These are phyloP conservation scores for Calonectria multiphialidica DNA, from an alignment of 2,329 filamentous ascomycete genomes.

Conservation along the genomic window DNA sequence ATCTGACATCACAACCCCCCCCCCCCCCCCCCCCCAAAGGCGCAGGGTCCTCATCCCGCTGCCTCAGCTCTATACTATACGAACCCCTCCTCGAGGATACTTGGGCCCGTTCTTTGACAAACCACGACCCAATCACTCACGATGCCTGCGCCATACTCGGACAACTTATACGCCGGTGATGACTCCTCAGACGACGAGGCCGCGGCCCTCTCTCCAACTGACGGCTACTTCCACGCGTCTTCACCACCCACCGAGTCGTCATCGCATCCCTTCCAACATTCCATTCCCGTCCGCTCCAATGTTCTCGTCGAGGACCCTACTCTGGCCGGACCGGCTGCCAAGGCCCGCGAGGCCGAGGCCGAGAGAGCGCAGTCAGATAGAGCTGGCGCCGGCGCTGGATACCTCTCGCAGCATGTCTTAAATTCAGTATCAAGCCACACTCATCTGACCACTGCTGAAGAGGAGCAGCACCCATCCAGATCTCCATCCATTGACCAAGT, in stretches of 20 bases:
- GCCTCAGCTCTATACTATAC: conserved; percentile 24
- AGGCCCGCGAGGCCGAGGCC: conserved; percentile 58
- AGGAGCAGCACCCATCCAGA: conserved; percentile 19
- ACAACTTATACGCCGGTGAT: conserved; percentile 59
- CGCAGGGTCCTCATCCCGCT: neutral
- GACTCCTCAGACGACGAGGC: conserved; percentile 51
- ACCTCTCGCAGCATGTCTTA: neutral
- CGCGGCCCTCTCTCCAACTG: conserved; percentile 61
- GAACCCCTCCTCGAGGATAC: neutral
- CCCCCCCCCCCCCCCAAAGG: too few relatives aligned
- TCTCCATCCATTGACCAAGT: neutral
- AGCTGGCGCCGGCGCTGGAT: neutral
- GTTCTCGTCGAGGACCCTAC: conserved; percentile 63
- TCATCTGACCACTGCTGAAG: conserved; percentile 40
- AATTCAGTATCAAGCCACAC: conserved; percentile 21
- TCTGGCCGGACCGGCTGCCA: conserved; percentile 52
- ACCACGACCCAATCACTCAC: conserved; percentile 2
- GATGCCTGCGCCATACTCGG: conserved; percentile 62
- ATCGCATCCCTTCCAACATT: conserved; percentile 38
- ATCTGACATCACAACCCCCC: neutral
- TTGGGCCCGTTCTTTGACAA: neutral
- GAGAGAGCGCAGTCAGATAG: conserved; percentile 52
- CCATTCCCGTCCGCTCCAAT: conserved; percentile 60
- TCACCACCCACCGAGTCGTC: conserved; percentile 44
- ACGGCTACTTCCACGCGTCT: conserved; percentile 63